Base-by-base conservation (phyloP, 2,329 filamentous ascomycete species). In the Gaeumannomyces sp. region DNA sequence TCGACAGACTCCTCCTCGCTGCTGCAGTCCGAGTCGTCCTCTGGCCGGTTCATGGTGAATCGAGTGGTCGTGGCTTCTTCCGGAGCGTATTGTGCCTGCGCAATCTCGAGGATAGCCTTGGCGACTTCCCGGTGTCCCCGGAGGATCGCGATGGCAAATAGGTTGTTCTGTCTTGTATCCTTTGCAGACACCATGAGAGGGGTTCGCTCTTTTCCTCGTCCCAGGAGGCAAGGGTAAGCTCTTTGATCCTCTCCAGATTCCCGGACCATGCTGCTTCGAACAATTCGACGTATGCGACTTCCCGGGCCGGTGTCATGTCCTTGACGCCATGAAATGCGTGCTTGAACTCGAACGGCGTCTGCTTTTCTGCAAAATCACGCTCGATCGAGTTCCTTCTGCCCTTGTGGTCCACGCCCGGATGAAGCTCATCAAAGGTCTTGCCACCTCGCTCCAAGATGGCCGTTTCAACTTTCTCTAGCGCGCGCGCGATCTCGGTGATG, bases 251-350 rank as follows among this genome's bases (percentile, higher is more conserved):
- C 1, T 85, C 79, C 1, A 89, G 68, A 69, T 95, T 85, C n/a
- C 88, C 89, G 5, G 70, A 70, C 90, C 90, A 95, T 5, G 86
- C 86, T 50, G 90, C 90, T 71, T 94, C 86, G 72, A 91, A 90
- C 78, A 94, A 74, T 67, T 84, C 77, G 7, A 89, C 67, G 67
- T 93, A 94, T 0, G 82, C 87, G 45, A 80, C 76, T 31, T 79
- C 80, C 62, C 81, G 83, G 56, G 76, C 77, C 3, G 84, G 81
- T 0, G 83, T 89, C 72, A 79, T 83, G 73, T 86, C 83, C 2
- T 76, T 83, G 67, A 77, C 84, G 70, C 68, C 77, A 35, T 64
- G 65, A 72, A 91, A 91, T 2, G 71, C 72, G 67, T 88, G 84
- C 0, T 73, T 67, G 35, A 81, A 78, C 6, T 78, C 72, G 70